Evolutionary conservation across 1,284 basidiomycete genomes (phyloP).

Genomic region (Trametes pubescens): DNA sequence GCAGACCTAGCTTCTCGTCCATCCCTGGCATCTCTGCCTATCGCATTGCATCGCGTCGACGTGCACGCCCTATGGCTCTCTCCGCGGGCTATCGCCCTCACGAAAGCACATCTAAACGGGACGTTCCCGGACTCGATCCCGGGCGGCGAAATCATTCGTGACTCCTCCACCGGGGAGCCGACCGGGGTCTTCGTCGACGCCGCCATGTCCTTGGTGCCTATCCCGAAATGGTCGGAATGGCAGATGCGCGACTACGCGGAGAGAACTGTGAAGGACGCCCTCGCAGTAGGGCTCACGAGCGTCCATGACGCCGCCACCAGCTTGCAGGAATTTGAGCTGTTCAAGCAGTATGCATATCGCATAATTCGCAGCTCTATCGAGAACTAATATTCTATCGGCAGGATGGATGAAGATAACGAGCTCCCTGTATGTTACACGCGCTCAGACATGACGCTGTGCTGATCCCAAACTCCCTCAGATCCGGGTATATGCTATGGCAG

Average conservation of each 20-base stretch:
- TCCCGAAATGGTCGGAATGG: constrained; percentile 67
- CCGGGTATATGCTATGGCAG: constrained; percentile 82
- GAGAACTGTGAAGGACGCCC: constrained; percentile 70
- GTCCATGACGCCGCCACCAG: constrained; percentile 82
- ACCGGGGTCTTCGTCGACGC: constrained; percentile 69
- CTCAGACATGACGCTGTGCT: neutral
- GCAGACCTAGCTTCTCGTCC: constrained; percentile 67
- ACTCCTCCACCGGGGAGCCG: constrained; percentile 16
- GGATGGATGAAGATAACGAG: constrained; percentile 59
- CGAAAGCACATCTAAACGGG: constrained; percentile 80
- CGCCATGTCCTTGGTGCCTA: constrained; percentile 73
- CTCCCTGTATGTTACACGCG: constrained; percentile 61
- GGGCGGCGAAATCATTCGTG: constrained; percentile 25
- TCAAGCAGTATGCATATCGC: constrained; percentile 56
- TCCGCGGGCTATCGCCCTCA: constrained; percentile 65
- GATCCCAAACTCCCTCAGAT: constrained; percentile 50
- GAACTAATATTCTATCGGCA: constrained; percentile 4
- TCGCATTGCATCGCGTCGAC: constrained; percentile 80
- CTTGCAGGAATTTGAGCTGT: constrained; percentile 68
- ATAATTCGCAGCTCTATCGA: neutral
- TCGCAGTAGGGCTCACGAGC: constrained; percentile 79
- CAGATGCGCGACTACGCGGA: constrained; percentile 69
- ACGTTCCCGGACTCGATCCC: constrained; percentile 30
- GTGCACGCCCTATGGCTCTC: constrained; percentile 90
- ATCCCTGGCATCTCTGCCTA: constrained; percentile 68